Conservation (phyloP, 1,284 basidiomycete species). For the Tilletia indica region DNA sequence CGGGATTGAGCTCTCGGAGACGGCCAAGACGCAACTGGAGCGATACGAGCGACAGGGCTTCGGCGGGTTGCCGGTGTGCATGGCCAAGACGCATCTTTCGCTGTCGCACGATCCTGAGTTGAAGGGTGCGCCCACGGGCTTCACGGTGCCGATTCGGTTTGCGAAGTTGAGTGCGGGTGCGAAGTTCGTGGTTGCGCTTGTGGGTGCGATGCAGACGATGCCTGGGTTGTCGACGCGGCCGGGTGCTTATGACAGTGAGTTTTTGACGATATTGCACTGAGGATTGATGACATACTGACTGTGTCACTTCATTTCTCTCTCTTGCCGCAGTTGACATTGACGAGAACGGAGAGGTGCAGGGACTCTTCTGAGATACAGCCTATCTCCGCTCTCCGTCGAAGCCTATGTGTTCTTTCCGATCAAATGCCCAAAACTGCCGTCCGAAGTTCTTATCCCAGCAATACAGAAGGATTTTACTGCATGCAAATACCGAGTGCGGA, state of each 20-base stretch:
- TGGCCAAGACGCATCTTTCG: conserved; percentile 95
- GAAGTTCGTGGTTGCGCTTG: conserved; percentile 88
- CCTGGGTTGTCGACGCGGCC: conserved; percentile 92
- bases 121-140: conserved; percentile 58
- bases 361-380: conserved; percentile 12
- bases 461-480: too few species aligned
- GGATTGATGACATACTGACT: not conserved
- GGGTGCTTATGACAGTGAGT: conserved; percentile 59
- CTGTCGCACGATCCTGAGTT: conserved; percentile 45
- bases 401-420: too few species aligned
- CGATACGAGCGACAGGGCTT: conserved; percentile 90
- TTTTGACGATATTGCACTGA: not conserved
- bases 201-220: conserved; percentile 75
- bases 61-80: conserved; percentile 72
- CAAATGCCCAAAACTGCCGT: too few species aligned
- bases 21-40: conserved; percentile 79
- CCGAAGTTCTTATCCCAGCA: too few species aligned
- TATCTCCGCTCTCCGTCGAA: too few species aligned
- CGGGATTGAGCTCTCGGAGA: conserved; percentile 62
- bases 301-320: not conserved
- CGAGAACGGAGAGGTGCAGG: conserved; percentile 18
- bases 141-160: conserved; percentile 87
- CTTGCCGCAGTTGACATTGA: conserved; percentile 17
- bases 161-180: conserved; percentile 89
- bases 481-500: too few species aligned